Conservation (phyloP, 306 rosid species). For the Trifolium fragiferum region DNA sequence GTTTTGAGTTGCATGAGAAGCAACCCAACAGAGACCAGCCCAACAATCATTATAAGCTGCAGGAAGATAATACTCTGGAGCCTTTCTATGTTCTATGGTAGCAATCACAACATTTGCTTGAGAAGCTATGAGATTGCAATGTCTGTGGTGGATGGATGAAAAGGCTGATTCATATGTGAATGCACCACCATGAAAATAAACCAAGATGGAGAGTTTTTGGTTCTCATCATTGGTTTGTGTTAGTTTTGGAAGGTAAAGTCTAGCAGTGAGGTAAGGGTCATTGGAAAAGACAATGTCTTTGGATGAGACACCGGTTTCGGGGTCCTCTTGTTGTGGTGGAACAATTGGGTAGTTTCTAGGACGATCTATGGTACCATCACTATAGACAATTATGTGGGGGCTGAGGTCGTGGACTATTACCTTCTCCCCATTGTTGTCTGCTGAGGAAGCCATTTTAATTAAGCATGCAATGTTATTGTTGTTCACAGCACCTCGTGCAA, state of each 20-base stretch:
- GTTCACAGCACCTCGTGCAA: background rate
- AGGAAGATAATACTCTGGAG: conserved; percentile 57
- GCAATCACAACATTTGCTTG: conserved; percentile 41
- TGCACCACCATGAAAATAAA: conserved; percentile 58
- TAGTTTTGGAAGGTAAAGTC: conserved; percentile 26
- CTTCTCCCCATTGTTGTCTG: background rate
- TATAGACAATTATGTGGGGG: conserved; percentile 16
- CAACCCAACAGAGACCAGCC: conserved; percentile 57
- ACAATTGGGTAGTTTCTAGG: conserved; percentile 24
- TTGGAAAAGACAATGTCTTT: conserved; percentile 36
- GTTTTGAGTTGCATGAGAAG: conserved; percentile 24
- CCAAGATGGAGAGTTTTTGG: conserved; percentile 27
- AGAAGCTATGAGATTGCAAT: conserved; percentile 46
- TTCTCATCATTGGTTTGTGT: background rate
- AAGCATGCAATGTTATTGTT: background rate
- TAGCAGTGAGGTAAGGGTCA: conserved; percentile 19
- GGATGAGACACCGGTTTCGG: conserved; percentile 51
- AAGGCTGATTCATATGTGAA: conserved; percentile 50
- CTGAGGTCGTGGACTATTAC: conserved; percentile 39
- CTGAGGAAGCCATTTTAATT: background rate
- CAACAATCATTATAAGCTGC: conserved; percentile 53
- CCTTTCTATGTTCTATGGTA: conserved; percentile 52
- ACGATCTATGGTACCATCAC: conserved; percentile 41
- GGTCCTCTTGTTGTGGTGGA: conserved; percentile 47
- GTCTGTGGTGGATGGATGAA: conserved; percentile 31